Percentiles rank a stretch among this genome's conserved stretches.
These are phyloP conservation scores for Aspergillus thermomutatus DNA, from an alignment of 2,329 filamentous ascomycete genomes.

Conservation along the genomic window DNA sequence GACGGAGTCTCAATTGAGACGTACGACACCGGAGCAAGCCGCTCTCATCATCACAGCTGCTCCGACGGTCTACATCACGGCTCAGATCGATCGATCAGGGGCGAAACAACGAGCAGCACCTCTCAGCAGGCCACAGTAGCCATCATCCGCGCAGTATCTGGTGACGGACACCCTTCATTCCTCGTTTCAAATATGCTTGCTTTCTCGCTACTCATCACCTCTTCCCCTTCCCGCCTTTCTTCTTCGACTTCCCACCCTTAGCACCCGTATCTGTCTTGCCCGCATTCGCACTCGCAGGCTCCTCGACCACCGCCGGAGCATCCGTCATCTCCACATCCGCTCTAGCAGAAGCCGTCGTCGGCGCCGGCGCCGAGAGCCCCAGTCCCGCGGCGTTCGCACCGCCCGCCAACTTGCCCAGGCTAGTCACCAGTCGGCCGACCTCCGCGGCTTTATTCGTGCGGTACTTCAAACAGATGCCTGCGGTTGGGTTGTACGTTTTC, in stretches of 20 bases:
- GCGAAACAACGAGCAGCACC: not conserved
- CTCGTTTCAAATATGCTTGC: not conserved
- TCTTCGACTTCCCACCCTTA: constrained; percentile 40
- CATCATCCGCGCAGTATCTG: not conserved
- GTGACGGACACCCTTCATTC: not conserved
- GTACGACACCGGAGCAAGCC: not conserved
- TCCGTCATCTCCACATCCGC: constrained; percentile 34
- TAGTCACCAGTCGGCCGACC: constrained; percentile 75
- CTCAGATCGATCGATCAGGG: not conserved
- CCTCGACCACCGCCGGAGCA: constrained; percentile 29
- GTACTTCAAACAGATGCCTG: constrained; percentile 85
- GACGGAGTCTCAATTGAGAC: not conserved
- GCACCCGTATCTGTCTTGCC: constrained; percentile 18
- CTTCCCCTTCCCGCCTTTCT: constrained; percentile 72
- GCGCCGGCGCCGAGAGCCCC: constrained; percentile 28
- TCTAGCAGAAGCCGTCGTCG: constrained; percentile 30
- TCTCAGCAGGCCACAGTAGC: not conserved
- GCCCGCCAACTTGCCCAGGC: constrained; percentile 71
- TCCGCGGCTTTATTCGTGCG: constrained; percentile 86
- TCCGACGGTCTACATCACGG: not conserved
- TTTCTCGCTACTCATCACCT: constrained; percentile 43
- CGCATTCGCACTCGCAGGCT: constrained; percentile 14
- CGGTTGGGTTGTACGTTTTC: constrained; percentile 83
- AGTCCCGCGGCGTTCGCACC: constrained; percentile 60
- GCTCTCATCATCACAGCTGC: not conserved